Evolutionary conservation across 129 eudicot species (phyloP), one percentile per base, ranked within the genome.

Genomic region (Deinandra increscens): DNA sequence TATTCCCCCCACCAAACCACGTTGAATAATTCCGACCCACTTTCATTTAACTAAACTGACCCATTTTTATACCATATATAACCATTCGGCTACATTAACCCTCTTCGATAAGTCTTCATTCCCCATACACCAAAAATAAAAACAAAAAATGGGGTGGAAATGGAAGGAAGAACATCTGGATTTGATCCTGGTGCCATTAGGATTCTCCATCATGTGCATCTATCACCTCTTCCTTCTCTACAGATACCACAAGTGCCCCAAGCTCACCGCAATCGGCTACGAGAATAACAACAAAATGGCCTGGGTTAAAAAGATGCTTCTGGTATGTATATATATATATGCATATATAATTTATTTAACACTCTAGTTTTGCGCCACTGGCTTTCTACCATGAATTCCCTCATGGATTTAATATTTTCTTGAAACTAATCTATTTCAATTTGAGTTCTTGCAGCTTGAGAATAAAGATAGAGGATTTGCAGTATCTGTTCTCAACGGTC

Each of bases 291-390:
- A 80, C 84, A 81, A 79, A 48, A 79, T 68, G 55, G 86, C 80
- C 4, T 88, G 97, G 97, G 94, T 92, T n/a, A 81, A 81, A 75
- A 82, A 82, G 74, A 81, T 83, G 78, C 80, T 84, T 81, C 67
- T 75, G 91, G 94, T 88, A 73, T n/a, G n/a, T n/a, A n/a, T n/a
- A n/a, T n/a, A n/a, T n/a, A n/a, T n/a, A n/a, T n/a, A n/a, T n/a
- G n/a, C n/a, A n/a, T n/a, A n/a, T n/a, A n/a, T n/a, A n/a, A n/a
- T n/a, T n/a, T n/a, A n/a, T n/a, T n/a, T n/a, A n/a, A n/a, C n/a
- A n/a, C n/a, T n/a, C n/a, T n/a, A n/a, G n/a, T n/a, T n/a, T n/a
- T n/a, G n/a, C n/a, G n/a, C n/a, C n/a, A n/a, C n/a, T n/a, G n/a
- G n/a, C n/a, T n/a, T n/a, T n/a, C n/a, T n/a, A n/a, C n/a, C n/a